These are phyloP conservation scores for Candida xiaguanensis DNA, from an alignment of 805 yeast species.

Conservation along the genomic window DNA sequence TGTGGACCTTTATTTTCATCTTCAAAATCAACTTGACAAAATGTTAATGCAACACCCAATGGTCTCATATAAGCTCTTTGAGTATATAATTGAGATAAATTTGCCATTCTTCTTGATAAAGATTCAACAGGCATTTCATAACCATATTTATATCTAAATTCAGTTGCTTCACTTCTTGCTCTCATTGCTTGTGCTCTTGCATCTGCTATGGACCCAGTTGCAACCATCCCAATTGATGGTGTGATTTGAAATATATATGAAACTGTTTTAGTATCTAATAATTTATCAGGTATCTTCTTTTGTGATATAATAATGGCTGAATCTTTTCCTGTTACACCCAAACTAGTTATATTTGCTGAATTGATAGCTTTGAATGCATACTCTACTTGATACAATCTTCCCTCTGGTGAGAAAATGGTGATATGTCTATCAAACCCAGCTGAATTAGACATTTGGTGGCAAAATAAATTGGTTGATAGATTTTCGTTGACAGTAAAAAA, in stretches of 20 bases:
- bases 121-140: conserved; percentile 96
- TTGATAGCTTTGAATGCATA: conserved; percentile 97
- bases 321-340: conserved; percentile 84
- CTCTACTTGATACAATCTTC: conserved; percentile 95
- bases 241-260: conserved; percentile 83
- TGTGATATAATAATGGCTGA: conserved; percentile 87
- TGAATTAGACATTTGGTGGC: conserved; percentile 37
- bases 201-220: conserved; percentile 95
- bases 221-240: conserved; percentile 78
- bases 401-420: conserved; percentile 98
- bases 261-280: conserved; percentile 83
- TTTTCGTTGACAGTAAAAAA: conserved; percentile 1
- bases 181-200: conserved; percentile 86
- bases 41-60: conserved; percentile 87
- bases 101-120: conserved; percentile 92
- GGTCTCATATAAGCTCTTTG: conserved; percentile 99
- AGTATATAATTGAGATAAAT: conserved; percentile 90
- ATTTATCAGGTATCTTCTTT: conserved; percentile 93
- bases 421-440: conserved; percentile 99
- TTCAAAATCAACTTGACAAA: conserved; percentile 60
- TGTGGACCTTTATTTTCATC: conserved; percentile 91
- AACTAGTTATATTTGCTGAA: conserved; percentile 82
- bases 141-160: conserved; percentile 90
- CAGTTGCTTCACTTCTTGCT: conserved; percentile 94
- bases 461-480: background rate